phyloP scores from a whole-genome alignment of 2,329 filamentous ascomycete species.

The Bipolaris bicolor region DNA sequence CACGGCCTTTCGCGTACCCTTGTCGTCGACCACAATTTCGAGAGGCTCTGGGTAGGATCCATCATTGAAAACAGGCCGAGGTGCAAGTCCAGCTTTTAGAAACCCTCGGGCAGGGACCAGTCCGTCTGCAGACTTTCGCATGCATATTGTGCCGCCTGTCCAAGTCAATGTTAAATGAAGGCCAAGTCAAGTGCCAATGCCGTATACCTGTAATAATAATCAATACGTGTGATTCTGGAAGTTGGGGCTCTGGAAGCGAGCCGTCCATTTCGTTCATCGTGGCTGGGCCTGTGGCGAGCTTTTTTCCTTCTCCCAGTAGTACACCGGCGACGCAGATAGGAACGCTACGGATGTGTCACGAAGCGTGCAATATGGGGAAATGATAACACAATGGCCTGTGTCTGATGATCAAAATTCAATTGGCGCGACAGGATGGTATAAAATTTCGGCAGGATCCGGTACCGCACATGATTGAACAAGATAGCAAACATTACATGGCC shows the following conservation, averaged over 20 bases:
- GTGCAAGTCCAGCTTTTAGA: conserved; percentile 79
- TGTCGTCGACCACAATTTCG: conserved; percentile 61
- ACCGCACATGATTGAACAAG: conserved; percentile 14
- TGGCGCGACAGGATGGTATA: conserved; percentile 5
- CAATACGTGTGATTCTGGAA: conserved; percentile 78
- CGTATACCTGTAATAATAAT: conserved; percentile 81
- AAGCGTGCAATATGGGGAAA: neutral
- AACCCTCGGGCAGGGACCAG: conserved; percentile 77
- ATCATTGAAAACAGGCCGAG: conserved; percentile 86
- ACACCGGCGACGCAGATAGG: neutral
- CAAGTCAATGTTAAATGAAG: conserved; percentile 6
- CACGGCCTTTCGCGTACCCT: conserved; percentile 59
- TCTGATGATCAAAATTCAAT: conserved; percentile 3
- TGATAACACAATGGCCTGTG: conserved; percentile 1
- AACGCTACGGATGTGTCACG: neutral
- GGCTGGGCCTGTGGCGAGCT: neutral
- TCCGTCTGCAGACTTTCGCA: conserved; percentile 81
- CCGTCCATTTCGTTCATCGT: conserved; percentile 33
- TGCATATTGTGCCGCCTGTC: conserved; percentile 79
- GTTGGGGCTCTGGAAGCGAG: conserved; percentile 38
- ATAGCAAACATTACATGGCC: conserved; percentile 9
- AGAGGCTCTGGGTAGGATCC: conserved; percentile 63
- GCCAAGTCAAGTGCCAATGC: neutral
- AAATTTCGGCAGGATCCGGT: conserved; percentile 15
- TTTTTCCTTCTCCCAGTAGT: conserved; percentile 4